Evolutionary conservation across 345 rosid species (phyloP).

Genomic region (Citrus maxima): DNA sequence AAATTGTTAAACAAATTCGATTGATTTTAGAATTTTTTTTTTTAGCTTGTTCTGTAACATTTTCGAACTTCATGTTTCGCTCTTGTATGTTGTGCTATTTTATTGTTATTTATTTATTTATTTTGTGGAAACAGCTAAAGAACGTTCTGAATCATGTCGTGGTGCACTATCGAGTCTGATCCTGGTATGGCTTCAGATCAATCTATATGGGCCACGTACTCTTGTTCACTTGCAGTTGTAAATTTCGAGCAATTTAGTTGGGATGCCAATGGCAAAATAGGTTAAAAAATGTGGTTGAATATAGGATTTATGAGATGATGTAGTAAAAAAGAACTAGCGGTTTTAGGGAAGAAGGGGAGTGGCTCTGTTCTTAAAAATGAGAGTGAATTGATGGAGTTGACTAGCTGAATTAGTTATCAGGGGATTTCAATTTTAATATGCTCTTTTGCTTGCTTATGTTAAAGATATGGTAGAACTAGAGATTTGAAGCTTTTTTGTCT

Average conservation of each 20-base stretch:
- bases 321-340: neutral
- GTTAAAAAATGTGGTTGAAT: neutral
- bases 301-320: neutral
- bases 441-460: neutral
- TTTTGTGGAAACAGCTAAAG: slow-evolving; percentile 24
- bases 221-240: neutral
- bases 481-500: neutral
- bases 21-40: neutral
- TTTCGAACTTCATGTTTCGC: too few species aligned
- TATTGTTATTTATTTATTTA: too few species aligned
- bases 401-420: too few species aligned
- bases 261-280: neutral
- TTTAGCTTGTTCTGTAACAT: neutral
- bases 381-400: neutral
- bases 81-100: too few species aligned
- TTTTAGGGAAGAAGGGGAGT: neutral
- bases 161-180: slow-evolving; percentile 99
- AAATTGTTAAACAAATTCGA: neutral
- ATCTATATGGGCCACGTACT: neutral
- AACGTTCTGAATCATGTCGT: slow-evolving; percentile 60
- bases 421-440: neutral
- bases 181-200: slow-evolving; percentile 56
- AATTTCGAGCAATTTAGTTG: neutral
- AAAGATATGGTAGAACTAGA: neutral
- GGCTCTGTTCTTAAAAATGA: too few species aligned